Conservation (phyloP, 1,284 basidiomycete genomes). For the Papiliotrema laurentii region DNA sequence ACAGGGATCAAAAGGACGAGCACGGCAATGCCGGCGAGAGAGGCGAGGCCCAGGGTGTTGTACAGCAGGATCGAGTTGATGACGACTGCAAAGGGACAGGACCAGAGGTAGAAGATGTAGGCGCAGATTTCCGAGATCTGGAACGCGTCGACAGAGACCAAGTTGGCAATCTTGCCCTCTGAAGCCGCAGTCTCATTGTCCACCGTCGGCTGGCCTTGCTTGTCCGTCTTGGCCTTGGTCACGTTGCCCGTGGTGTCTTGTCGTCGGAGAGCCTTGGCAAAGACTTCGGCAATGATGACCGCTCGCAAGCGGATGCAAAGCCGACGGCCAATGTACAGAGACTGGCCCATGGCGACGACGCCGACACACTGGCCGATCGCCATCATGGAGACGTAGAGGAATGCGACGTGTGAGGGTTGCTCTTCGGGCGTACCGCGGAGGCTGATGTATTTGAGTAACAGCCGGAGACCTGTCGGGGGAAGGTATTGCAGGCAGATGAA, state of each 20-base stretch:
- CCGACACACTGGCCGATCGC: constrained; percentile 49
- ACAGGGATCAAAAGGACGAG: constrained; percentile 48
- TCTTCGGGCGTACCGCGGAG: constrained; percentile 31
- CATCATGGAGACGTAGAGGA: constrained; percentile 53
- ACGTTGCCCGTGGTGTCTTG: constrained; percentile 48
- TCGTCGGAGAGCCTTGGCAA: constrained; percentile 54
- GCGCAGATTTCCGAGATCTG: constrained; percentile 44
- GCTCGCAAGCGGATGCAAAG: constrained; percentile 50
- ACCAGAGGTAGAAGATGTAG: constrained; percentile 42
- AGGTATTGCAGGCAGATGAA: constrained; percentile 50
- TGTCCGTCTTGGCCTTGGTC: constrained; percentile 21
- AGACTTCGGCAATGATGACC: constrained; percentile 54
- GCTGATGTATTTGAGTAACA: constrained; percentile 51
- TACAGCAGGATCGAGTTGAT: constrained; percentile 51
- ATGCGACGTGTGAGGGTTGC: constrained; percentile 51
- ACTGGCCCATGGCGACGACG: constrained; percentile 47
- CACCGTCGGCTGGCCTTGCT: constrained; percentile 19
- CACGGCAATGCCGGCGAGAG: constrained; percentile 49
- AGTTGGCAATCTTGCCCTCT: constrained; percentile 54
- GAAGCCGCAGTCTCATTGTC: constrained; percentile 36
- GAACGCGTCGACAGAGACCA: constrained; percentile 55
- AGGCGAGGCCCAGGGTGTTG: constrained; percentile 46
- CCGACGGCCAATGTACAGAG: constrained; percentile 51
- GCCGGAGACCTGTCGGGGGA: constrained; percentile 52
- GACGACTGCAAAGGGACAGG: constrained; percentile 49